Percentiles rank a stretch among this genome's conserved stretches.
Conservation (phyloP, 1,284 basidiomycete genomes). For the Sporisorium sorghi region DNA sequence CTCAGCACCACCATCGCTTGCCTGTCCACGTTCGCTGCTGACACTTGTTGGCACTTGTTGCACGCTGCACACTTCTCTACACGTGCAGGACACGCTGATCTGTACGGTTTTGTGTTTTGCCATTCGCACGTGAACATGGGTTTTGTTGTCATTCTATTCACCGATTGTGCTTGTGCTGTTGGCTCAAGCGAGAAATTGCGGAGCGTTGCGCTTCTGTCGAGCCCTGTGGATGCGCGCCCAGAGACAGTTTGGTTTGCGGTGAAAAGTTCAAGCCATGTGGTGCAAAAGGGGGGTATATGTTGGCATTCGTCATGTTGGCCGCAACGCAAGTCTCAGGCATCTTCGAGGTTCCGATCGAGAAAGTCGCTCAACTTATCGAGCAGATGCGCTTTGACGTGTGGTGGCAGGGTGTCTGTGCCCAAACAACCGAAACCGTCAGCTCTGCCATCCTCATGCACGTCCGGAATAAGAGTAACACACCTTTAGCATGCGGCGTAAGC, state of each 20-base stretch:
- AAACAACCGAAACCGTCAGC: not conserved
- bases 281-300: conserved; percentile 2
- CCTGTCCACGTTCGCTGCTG: not conserved
- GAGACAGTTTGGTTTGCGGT: not conserved
- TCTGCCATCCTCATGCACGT: no score
- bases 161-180: not conserved
- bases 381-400: conserved; percentile 46
- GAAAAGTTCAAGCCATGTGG: no score
- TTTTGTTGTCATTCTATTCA: no score
- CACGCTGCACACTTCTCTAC: no score
- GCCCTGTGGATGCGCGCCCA: not conserved
- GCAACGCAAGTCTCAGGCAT: conserved; percentile 33
- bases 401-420: conserved; percentile 39
- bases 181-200: no score
- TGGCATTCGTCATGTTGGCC: no score
- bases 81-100: conserved; percentile 52
- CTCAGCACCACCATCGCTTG: not conserved
- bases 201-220: no score
- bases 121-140: conserved; percentile 33
- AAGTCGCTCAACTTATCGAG: conserved; percentile 51
- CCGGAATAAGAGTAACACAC: conserved; percentile 10
- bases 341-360: conserved; percentile 53
- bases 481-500: conserved; percentile 47
- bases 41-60: not conserved
- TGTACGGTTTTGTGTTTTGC: conserved; percentile 56